Base-by-base conservation (phyloP, 179 eudicot species). In the Pouteria campechiana region DNA sequence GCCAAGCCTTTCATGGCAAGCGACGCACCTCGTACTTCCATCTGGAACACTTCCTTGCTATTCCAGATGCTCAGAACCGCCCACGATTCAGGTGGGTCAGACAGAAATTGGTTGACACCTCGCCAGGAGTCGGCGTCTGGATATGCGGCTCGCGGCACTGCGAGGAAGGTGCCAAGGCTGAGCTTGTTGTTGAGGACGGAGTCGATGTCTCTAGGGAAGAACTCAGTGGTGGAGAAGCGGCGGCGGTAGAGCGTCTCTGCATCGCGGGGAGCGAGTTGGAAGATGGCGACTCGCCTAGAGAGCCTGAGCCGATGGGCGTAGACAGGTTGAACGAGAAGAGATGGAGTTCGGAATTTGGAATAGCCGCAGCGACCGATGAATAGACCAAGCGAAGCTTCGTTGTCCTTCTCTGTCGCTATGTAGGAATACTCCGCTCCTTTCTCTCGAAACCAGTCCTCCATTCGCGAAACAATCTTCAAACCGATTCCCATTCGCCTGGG, bases 131-230 rank as follows among this genome's bases (percentile, higher is more conserved):
- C 49, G 6, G 49, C 22, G 15, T 9, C 20, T 40, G 41, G 47
- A 42, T 36, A 38, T 13, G 35, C 5, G 4, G 62, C 81, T 12
- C 48, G 48, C 0, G 83, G 76, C 18, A 89, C 48, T 2, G 98
- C 98, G 2, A 90, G 24, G 40, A 60, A 85, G 0, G 98, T 90
- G 10, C 87, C 98, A 0, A 90, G 69, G 15, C 31, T 61, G 16
- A 90, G 82, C 2, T 40, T 57, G 56, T 85, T 90, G 48, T 44
- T 37, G 3, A 90, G 57, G 0, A 90, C 68, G 0, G 80, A 35
- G 45, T 73, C 95, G 35, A 90, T 86, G 72, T 90, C 98, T 0
- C 81, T 55, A 0, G 97, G 98, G 60, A 85, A 90, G 48, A 90
- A 90, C 72, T 90, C 98, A 15, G 73, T 76, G 36, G 84, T 61